phyloP scores from a whole-genome alignment of 2,329 filamentous ascomycete species.

The Drechslerella dactyloides region DNA sequence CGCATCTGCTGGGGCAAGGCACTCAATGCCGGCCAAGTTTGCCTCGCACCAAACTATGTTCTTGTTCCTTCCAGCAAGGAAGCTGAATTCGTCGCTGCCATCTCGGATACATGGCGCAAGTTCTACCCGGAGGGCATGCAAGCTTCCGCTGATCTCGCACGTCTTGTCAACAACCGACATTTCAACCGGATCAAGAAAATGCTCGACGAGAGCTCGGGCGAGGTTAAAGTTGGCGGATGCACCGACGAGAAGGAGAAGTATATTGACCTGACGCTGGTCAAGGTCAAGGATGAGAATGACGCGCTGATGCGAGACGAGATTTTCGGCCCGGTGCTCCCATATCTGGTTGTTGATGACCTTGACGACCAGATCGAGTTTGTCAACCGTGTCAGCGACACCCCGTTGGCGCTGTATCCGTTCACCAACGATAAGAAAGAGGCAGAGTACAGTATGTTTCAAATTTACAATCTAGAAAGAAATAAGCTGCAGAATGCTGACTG shows the following conservation, averaged over 20 bases:
- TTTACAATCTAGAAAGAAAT: neutral
- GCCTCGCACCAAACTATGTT: slow-evolving; percentile 90
- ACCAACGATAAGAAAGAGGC: slow-evolving; percentile 67
- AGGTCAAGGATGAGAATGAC: slow-evolving; percentile 76
- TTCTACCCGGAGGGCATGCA: slow-evolving; percentile 86
- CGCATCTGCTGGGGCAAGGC: slow-evolving; percentile 88
- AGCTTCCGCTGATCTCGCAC: slow-evolving; percentile 76
- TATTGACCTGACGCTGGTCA: slow-evolving; percentile 92
- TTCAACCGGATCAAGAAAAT: slow-evolving; percentile 86
- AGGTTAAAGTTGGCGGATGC: slow-evolving; percentile 84
- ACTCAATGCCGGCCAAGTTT: slow-evolving; percentile 86
- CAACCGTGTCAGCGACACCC: slow-evolving; percentile 80
- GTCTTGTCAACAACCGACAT: slow-evolving; percentile 79
- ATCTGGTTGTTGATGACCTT: slow-evolving; percentile 67
- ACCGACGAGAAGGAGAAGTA: slow-evolving; percentile 80
- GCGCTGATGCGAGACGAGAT: slow-evolving; percentile 81
- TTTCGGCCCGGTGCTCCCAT: slow-evolving; percentile 87
- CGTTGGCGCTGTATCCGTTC: slow-evolving; percentile 83
- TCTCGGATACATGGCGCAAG: slow-evolving; percentile 73
- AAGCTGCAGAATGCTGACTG: slow-evolving; percentile 22
- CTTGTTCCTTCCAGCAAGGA: slow-evolving; percentile 69
- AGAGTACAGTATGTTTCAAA: slow-evolving; percentile 65
- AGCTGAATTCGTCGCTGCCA: slow-evolving; percentile 72
- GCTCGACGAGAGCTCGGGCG: slow-evolving; percentile 82
- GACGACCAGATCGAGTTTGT: slow-evolving; percentile 84